Evolutionary conservation across 2,329 filamentous ascomycete genomes (phyloP).

Genomic region (Aspergillus flavus): DNA sequence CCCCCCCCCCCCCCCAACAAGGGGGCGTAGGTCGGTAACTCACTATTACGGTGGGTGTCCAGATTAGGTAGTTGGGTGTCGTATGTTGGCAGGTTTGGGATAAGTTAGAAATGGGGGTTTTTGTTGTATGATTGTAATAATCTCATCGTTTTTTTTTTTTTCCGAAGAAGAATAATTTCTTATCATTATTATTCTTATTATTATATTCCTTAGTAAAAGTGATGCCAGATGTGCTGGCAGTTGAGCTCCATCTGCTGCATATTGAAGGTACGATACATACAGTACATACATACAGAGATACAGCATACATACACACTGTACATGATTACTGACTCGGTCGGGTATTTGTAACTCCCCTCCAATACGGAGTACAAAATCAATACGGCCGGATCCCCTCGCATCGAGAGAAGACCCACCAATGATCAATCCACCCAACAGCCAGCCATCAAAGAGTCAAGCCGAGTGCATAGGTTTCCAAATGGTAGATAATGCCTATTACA

Average conservation of each 20-base stretch:
- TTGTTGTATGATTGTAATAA: background rate
- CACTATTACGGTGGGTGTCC: background rate
- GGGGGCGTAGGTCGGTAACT: background rate
- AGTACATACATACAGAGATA: background rate
- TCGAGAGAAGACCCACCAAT: constrained; percentile 18
- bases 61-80: background rate
- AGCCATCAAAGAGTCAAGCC: constrained; percentile 8
- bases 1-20: background rate
- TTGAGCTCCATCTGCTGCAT: background rate
- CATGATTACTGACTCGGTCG: background rate
- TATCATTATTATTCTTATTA: background rate
- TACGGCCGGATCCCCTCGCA: constrained; percentile 14
- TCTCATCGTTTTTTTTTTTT: background rate
- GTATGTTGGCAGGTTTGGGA: background rate
- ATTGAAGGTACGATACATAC: background rate
- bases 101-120: background rate
- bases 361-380: background rate
- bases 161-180: background rate
- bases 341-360: background rate
- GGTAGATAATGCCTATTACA: background rate
- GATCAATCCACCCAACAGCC: constrained; percentile 13
- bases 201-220: background rate
- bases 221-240: background rate
- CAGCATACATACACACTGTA: background rate
- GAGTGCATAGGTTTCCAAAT: background rate